phyloP scores from a whole-genome alignment of 768 basidiomycete species.

The Baorangia bicolor region DNA sequence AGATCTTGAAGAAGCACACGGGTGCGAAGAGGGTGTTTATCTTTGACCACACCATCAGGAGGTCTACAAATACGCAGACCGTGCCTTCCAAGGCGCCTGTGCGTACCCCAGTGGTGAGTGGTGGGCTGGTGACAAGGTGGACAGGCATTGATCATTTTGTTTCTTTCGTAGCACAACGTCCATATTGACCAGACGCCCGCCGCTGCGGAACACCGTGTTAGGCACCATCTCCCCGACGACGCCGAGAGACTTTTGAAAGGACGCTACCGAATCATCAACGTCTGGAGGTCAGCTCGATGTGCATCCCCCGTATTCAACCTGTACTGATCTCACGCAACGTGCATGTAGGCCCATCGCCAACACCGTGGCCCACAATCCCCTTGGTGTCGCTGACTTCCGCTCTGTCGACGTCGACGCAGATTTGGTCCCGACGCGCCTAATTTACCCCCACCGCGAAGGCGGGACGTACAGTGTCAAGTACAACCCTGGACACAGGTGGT shows the following conservation, averaged over 20 bases:
- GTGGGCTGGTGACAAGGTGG: no score
- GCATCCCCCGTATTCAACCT: no score
- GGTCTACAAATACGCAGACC: background rate
- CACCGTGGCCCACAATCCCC: no score
- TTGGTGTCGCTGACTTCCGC: no score
- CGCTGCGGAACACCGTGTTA: slow-evolving; percentile 35
- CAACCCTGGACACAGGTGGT: no score
- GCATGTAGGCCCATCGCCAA: no score
- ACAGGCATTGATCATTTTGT: background rate
- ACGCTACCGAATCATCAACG: slow-evolving; percentile 36
- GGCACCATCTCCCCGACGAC: slow-evolving; percentile 37
- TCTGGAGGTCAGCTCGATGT: no score
- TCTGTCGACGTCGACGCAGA: no score
- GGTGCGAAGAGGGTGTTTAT: slow-evolving; percentile 39
- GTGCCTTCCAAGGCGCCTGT: background rate
- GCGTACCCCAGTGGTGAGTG: slow-evolving; percentile 32
- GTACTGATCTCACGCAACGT: no score
- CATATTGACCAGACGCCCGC: slow-evolving; percentile 43
- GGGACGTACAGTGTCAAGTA: no score
- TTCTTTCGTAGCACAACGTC: slow-evolving; percentile 29
- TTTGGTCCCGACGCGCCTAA: no score
- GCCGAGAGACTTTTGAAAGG: slow-evolving; percentile 39
- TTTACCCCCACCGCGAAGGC: no score
- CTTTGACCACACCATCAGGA: slow-evolving; percentile 44
- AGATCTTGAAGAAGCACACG: slow-evolving; percentile 37